A percentile compares a stretch with the other conserved stretches of the same genome.
phyloP scores from a whole-genome alignment of 495 filamentous ascomycete species.

The Penicillium steckii region DNA sequence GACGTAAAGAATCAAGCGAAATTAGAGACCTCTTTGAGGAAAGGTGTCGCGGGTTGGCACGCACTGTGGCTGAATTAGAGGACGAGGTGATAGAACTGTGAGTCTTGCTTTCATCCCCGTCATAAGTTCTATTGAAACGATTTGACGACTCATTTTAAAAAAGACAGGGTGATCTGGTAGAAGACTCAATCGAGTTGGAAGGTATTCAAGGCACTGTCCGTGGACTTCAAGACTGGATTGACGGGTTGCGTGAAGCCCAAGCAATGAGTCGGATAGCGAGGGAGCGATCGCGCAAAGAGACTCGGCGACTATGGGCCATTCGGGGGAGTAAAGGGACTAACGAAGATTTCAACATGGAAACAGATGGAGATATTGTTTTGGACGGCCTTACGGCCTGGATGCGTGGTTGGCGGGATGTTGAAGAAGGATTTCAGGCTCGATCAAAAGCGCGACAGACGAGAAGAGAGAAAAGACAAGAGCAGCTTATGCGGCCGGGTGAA shows the following conservation, averaged over 20 bases:
- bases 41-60: slow-evolving; percentile 24
- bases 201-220: slow-evolving; percentile 36
- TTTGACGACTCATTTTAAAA: neutral
- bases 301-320: slow-evolving; percentile 17
- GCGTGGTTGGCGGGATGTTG: slow-evolving; percentile 41
- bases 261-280: slow-evolving; percentile 4
- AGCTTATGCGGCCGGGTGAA: slow-evolving; percentile 1
- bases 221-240: slow-evolving; percentile 35
- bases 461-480: slow-evolving; percentile 23
- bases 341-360: slow-evolving; percentile 1
- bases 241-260: slow-evolving; percentile 25
- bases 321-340: slow-evolving; percentile 8
- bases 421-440: slow-evolving; percentile 34
- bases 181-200: slow-evolving; percentile 37
- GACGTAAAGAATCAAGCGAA: slow-evolving; percentile 31
- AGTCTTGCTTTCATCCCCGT: slow-evolving; percentile 1
- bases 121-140: neutral
- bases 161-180: slow-evolving; percentile 32
- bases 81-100: slow-evolving; percentile 36
- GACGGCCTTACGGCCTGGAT: slow-evolving; percentile 43
- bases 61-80: slow-evolving; percentile 28
- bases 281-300: slow-evolving; percentile 6
- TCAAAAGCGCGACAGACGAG: slow-evolving; percentile 21
- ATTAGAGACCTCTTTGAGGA: slow-evolving; percentile 33
- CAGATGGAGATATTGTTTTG: slow-evolving; percentile 27